Percentiles rank a stretch among this genome's conserved stretches.
These are phyloP conservation scores for Nannochloropsis granulata DNA, from an alignment of 108 stramenopile genomes.

Conservation along the genomic window DNA sequence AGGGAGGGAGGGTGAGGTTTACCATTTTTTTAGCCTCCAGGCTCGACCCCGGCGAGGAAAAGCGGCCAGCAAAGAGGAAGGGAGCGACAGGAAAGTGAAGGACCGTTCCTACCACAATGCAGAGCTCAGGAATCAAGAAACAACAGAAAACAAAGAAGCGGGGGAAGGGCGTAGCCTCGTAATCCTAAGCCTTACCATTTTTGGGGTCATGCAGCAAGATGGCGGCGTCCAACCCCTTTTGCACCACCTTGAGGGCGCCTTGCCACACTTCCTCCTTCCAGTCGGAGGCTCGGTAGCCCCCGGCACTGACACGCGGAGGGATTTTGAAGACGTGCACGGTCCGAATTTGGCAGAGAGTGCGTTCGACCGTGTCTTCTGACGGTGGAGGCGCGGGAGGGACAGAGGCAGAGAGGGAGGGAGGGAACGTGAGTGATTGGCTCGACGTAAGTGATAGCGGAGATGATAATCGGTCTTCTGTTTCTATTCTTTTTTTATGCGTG, in stretches of 20 bases:
- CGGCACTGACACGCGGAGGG: constrained; percentile 11
- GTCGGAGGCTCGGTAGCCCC: constrained; percentile 15
- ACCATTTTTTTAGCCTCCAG: neutral
- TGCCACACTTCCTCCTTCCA: constrained; percentile 7
- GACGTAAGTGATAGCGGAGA: too few species aligned
- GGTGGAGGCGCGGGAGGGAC: too few species aligned
- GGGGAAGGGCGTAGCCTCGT: too few species aligned
- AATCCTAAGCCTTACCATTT: neutral
- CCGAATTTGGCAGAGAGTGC: constrained; percentile 19
- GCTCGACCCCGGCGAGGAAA: neutral
- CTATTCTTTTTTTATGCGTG: too few species aligned
- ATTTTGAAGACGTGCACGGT: constrained; percentile 23
- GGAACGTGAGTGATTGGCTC: too few species aligned
- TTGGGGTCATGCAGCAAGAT: constrained; percentile 15
- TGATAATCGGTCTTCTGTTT: too few species aligned
- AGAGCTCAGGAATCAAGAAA: too few species aligned
- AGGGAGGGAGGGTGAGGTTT: neutral
- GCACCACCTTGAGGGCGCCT: constrained; percentile 17
- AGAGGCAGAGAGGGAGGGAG: too few species aligned
- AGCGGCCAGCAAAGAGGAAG: neutral
- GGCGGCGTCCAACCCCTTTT: constrained; percentile 23
- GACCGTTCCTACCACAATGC: too few species aligned
- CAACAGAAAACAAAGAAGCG: too few species aligned
- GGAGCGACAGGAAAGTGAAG: neutral
- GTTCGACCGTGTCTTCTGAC: constrained; percentile 21